Evolutionary conservation across 2,329 filamentous ascomycete species (phyloP), one percentile per base, ranked within the genome.

Genomic region (Thielaviopsis populi): DNA sequence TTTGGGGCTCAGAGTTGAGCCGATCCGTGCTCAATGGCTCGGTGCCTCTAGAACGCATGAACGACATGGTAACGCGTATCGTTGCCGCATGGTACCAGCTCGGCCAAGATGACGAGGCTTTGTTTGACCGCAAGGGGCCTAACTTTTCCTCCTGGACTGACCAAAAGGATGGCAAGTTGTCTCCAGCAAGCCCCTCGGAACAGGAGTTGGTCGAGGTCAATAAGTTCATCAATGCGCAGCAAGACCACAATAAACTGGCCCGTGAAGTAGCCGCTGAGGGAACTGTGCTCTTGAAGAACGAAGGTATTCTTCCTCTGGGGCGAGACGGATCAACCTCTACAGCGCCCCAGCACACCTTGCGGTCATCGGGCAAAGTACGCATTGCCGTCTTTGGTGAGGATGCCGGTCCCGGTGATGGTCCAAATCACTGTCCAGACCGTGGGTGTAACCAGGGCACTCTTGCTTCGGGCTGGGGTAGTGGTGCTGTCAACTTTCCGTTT

Each of bases 71-170:
- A 0, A 86, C 89, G 0, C 83, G 91, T 13, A 83, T 96, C 67
- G 89, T 96, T 0, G 91, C 91, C 0, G 82, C 91, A 0, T 96
- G 90, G 87, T 96, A 95, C 71, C 89, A 94, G 72, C 76, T 94
- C 24, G 87, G 89, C 0, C 87, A 96, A 71, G 88, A 90, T 53
- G 68, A 77, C 19, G 77, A 86, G 68, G 81, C 85, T 1, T 79
- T 89, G 22, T 78, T 87, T 64, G 89, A 89, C 69, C 84, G 86
- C 17, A 86, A 86, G 10, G 77, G 91, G 10, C 87, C 88, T 0
- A 91, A 88, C 75, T 91, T 91, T 74, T 87, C 87, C 67, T 85
- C 86, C 0, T 91, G 88, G 87, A 86, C 84, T 0, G 73, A 78
- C 17, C 76, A 82, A 37, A 74, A 76, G 63, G 78, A 75, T 54